A percentile compares a stretch with the other conserved stretches of the same genome.
These are phyloP conservation scores for Xylaria flabelliformis DNA, from an alignment of 495 filamentous ascomycete species.

Conservation along the genomic window DNA sequence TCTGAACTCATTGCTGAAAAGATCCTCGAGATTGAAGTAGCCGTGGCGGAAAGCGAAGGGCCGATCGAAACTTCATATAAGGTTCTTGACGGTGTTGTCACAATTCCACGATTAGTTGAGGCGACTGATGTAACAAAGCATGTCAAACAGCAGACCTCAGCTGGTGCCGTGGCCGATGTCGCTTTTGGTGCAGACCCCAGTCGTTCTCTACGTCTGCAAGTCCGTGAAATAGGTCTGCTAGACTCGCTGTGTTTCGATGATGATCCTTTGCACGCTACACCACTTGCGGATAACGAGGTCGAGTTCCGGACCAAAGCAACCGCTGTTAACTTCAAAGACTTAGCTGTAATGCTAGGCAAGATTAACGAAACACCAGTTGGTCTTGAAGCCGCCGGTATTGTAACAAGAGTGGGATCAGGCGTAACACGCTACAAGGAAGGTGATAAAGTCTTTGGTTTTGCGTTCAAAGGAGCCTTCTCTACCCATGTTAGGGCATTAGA, in stretches of 20 bases:
- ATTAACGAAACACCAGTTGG: not conserved
- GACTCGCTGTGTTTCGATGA: constrained; percentile 3
- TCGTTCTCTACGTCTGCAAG: not conserved
- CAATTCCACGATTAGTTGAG: not conserved
- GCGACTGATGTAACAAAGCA: not conserved
- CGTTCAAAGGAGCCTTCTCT: not conserved
- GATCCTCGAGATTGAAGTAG: not conserved
- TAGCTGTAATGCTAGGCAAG: constrained; percentile 2
- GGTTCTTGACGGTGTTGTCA: not conserved
- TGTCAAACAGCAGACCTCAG: constrained; percentile 5
- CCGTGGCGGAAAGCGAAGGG: not conserved
- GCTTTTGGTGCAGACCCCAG: not conserved
- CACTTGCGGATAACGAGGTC: not conserved
- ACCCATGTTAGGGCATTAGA: not conserved
- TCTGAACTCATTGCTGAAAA: not conserved
- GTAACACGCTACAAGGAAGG: not conserved
- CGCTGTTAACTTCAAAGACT: not conserved
- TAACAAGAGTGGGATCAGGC: not conserved
- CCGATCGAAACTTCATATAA: not conserved
- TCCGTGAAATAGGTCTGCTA: not conserved
- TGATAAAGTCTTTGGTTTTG: not conserved
- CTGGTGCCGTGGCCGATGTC: not conserved
- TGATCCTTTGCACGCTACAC: not conserved
- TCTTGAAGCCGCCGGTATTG: not conserved
- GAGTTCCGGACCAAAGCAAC: not conserved